Percentiles rank a stretch among this genome's conserved stretches.
Evolutionary conservation across 1,284 basidiomycete species (phyloP).

Genomic region (Tilletiopsis washingtonensis): DNA sequence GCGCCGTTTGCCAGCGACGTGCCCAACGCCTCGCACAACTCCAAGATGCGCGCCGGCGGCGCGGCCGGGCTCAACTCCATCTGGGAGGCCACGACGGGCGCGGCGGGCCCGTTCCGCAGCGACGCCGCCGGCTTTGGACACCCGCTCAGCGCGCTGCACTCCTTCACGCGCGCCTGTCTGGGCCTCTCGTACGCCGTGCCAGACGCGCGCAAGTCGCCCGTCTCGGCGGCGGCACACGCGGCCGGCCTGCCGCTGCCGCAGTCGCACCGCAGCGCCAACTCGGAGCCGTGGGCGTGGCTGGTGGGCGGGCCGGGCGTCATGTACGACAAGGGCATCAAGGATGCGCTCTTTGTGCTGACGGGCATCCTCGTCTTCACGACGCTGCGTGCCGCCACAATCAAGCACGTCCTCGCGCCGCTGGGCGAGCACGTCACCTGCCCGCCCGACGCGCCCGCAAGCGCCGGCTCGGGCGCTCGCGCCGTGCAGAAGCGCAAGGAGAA

Average conservation of each 20-base stretch:
- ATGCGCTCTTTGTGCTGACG: conserved; percentile 30
- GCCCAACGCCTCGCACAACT: conserved; percentile 27
- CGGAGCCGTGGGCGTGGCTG: conserved; percentile 20
- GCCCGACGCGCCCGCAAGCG: conserved; percentile 6
- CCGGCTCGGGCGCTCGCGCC: too few species aligned
- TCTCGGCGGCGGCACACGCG: conserved; percentile 13
- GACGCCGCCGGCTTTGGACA: conserved; percentile 36
- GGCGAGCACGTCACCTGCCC: conserved; percentile 17
- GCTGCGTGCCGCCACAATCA: conserved; percentile 28
- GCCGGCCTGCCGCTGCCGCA: conserved; percentile 1
- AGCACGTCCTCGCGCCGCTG: conserved; percentile 27
- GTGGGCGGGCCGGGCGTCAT: conserved; percentile 14
- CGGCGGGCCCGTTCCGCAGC: conserved; percentile 29
- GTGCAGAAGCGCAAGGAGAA: neutral
- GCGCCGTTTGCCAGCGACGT: conserved; percentile 28
- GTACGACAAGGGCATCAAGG: conserved; percentile 17
- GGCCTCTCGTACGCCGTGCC: conserved; percentile 29
- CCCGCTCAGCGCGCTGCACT: conserved; percentile 33
- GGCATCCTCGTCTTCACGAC: conserved; percentile 34
- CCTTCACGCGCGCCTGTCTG: conserved; percentile 28
- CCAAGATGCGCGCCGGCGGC: conserved; percentile 11
- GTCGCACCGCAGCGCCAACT: neutral
- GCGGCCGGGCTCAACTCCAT: conserved; percentile 1
- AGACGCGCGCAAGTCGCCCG: conserved; percentile 12
- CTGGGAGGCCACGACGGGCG: conserved; percentile 7